phyloP scores from a whole-genome alignment of 495 filamentous ascomycete species.

The Emericellopsis terricola region DNA sequence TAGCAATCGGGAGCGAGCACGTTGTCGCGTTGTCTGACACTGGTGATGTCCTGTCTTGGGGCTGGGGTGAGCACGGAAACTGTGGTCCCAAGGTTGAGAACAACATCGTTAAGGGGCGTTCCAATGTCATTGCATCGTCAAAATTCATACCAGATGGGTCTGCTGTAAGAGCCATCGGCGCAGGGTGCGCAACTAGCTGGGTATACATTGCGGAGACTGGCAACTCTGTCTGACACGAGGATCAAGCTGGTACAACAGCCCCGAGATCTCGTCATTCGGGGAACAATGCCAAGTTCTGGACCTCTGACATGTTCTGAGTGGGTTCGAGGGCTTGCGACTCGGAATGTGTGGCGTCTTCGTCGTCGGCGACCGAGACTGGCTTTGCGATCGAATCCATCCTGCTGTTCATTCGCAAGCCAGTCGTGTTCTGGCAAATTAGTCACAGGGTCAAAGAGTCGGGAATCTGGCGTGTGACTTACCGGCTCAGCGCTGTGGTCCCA shows the following conservation, averaged over 20 bases:
- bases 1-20: constrained; percentile 84
- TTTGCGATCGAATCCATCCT: too few species aligned
- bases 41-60: constrained; percentile 56
- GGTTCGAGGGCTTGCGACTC: constrained; percentile 28
- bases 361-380: too few species aligned
- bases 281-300: constrained; percentile 35
- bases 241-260: too few species aligned
- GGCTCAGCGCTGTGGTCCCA: constrained; percentile 58
- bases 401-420: constrained; percentile 17
- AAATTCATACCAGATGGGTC: constrained; percentile 23
- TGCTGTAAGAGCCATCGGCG: constrained; percentile 40
- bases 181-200: constrained; percentile 85
- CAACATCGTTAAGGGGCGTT: constrained; percentile 43
- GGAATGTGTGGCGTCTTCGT: constrained; percentile 3
- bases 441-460: background rate
- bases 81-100: constrained; percentile 52
- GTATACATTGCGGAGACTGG: constrained; percentile 35
- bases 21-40: constrained; percentile 45
- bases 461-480: constrained; percentile 13
- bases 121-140: constrained; percentile 39
- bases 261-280: constrained; percentile 6
- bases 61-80: constrained; percentile 96
- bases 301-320: constrained; percentile 46
- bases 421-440: constrained; percentile 11
- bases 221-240: too few species aligned